A percentile compares a stretch with the other conserved stretches of the same genome.
Evolutionary conservation across 2,329 filamentous ascomycete species (phyloP).

Genomic region (Aspergillus chevalieri): DNA sequence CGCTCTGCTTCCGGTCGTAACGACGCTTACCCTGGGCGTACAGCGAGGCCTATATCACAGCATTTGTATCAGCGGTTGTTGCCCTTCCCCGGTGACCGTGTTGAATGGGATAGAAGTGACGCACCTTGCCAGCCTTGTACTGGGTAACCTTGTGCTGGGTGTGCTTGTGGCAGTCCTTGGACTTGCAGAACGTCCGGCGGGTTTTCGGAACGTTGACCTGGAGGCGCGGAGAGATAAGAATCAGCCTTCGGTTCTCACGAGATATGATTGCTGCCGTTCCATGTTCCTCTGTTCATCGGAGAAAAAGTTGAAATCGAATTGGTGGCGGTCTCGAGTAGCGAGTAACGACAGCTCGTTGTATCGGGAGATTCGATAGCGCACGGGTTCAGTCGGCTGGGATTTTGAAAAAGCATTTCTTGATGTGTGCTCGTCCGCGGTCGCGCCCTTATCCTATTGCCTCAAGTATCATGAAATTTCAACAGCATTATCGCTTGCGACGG

Average conservation of each 20-base stretch:
- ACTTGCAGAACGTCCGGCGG: conserved; percentile 95
- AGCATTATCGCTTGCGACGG: too few species aligned
- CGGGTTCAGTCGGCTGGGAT: too few species aligned
- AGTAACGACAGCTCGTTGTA: too few species aligned
- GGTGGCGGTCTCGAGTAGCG: neutral
- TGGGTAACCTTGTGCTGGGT: conserved; percentile 90
- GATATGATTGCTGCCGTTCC: conserved; percentile 3
- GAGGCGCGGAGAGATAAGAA: conserved; percentile 13
- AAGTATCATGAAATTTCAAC: too few species aligned
- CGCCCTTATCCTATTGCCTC: too few species aligned
- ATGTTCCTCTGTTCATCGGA: conserved; percentile 9
- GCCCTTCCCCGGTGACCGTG: conserved; percentile 10
- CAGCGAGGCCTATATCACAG: conserved; percentile 62
- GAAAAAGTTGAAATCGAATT: conserved; percentile 4
- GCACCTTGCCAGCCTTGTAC: conserved; percentile 92
- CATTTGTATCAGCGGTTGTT: conserved; percentile 17
- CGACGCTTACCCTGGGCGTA: conserved; percentile 99
- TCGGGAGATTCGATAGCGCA: too few species aligned
- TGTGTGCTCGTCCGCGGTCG: too few species aligned
- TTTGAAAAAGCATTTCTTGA: too few species aligned
- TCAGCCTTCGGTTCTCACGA: conserved; percentile 18
- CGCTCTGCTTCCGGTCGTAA: conserved; percentile 98
- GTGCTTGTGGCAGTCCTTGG: conserved; percentile 90
- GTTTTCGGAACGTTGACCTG: conserved; percentile 99
- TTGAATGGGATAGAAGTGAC: conserved; percentile 12